phyloP scores from a whole-genome alignment of 176 grass and related monocot genomes.

The Melocanna baccifera region DNA sequence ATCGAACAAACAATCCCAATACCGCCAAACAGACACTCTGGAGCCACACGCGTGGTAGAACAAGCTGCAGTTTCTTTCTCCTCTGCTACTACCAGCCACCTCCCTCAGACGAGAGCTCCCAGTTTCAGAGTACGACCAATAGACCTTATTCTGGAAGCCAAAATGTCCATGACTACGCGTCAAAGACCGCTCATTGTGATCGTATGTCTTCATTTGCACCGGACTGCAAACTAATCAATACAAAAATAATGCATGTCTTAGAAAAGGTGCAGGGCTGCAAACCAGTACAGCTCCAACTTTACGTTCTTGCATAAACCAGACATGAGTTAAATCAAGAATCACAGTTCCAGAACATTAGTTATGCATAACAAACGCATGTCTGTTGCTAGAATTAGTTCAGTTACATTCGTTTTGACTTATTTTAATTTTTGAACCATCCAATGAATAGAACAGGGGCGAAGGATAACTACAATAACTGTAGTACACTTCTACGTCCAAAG shows the following conservation, averaged over 20 bases:
- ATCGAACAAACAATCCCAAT: not conserved
- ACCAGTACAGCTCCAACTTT: not conserved
- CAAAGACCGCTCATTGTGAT: not conserved
- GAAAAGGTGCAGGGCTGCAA: not conserved
- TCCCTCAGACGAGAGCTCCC: not conserved
- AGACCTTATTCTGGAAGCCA: not conserved
- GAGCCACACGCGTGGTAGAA: not conserved
- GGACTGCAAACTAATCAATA: no score
- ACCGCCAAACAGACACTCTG: not conserved
- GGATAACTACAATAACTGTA: constrained; percentile 10
- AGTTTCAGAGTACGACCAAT: not conserved
- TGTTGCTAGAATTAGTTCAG: not conserved
- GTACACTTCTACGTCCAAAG: constrained; percentile 7
- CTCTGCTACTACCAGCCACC: not conserved
- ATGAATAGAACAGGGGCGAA: not conserved
- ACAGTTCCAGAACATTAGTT: not conserved
- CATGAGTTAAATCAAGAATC: not conserved
- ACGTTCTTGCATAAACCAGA: not conserved
- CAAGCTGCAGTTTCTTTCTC: not conserved
- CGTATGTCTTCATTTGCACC: not conserved
- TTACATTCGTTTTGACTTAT: not conserved
- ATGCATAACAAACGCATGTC: not conserved
- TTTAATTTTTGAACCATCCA: not conserved
- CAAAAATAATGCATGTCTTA: no score
- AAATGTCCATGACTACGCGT: not conserved